Evolutionary conservation across 2,329 filamentous ascomycete species (phyloP), one percentile per base, ranked within the genome.

Genomic region (Colletotrichum lini): DNA sequence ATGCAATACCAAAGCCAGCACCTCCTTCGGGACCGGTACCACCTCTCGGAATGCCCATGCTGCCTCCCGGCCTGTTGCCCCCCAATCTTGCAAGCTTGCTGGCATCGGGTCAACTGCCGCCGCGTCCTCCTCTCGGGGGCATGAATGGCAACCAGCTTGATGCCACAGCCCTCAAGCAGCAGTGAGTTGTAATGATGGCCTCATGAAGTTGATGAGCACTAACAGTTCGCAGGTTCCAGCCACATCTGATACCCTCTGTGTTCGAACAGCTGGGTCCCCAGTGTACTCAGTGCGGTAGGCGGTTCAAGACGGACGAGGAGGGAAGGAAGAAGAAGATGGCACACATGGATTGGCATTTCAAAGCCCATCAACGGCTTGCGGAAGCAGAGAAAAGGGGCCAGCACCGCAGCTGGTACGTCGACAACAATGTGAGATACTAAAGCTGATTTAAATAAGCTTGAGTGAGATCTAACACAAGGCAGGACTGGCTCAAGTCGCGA

Each of bases 331-430:
- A 93, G 84, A 98, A 98, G 84, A 94, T 92, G 30, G 91, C 92
- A 3, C 96, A 99, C 79, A 92, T 99, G 86, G 96, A 99, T 82
- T 99, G 96, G 96, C 96, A 99, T 82, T 99, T 99, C 84, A 92
- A 93, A 67, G 95, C 96, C 30, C 96, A 98, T 78, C 93, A 95
- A 77, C 92, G 95, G 56, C 94, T 97, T 82, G 91, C 91, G 3
- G 96, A 98, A 76, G 92, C 93, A 16, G 91, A 94, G 78, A 96
- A 94, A 79, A 90, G 94, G 72, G 95, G 94, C 42, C 93, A 97
- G 76, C 95, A 97, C 78, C 92, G 96, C 44, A 97, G 94, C 81
- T 98, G 95, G 94, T 98, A 98, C 79, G 91, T 98, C 59, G 94
- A 97, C 77, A 94, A 97, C 83, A 87, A 92, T 83, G 93, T 94